Evolutionary conservation across 2,329 filamentous ascomycete genomes (phyloP), one percentile per base, ranked within the genome.

Genomic region (Cyphellophora europaea): DNA sequence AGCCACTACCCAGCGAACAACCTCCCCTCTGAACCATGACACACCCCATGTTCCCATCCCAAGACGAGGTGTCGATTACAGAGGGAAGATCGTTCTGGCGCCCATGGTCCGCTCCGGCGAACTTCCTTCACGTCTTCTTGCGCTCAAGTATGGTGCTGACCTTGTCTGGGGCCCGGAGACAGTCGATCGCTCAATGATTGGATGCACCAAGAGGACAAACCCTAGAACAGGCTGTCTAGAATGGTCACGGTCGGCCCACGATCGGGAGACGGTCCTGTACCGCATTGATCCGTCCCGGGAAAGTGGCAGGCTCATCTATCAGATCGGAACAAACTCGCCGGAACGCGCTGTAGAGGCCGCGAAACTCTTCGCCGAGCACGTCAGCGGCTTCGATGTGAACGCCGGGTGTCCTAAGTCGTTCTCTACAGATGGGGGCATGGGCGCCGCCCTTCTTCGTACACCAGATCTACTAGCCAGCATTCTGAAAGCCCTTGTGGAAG

Each of bases 21-120:
- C n/a, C n/a, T n/a, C n/a, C n/a, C n/a, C n/a, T n/a, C n/a, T n/a
- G n/a, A n/a, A n/a, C n/a, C n/a, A n/a, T n/a, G n/a, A n/a, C n/a
- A 37, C 36, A 50, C 79, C 81, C 55, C 77, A 69, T 54, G 83
- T 94, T 23, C 80, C 86, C 33, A 93, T 95, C 47, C 89, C 89
- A 45, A 73, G 70, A 42, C 82, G 82, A 58, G 89, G 89, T 33
- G 87, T 94, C 52, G 87, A 95, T 66, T 96, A 95, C 62, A 77
- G 89, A 49, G 82, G 83, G 61, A 95, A 93, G 61, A 65, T 96
- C 46, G 91, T 96, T 29, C 80, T 98, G 44, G 91, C 91, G 42
- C 91, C 91, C 27, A 98, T 98, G 91, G 89, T 95, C 38, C 82
- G 91, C 49, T 93, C 86, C n/a, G 91, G 91, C 54, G 91, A 98